Base-by-base conservation (phyloP, 179 eudicot species). In the Silene coronaria region DNA sequence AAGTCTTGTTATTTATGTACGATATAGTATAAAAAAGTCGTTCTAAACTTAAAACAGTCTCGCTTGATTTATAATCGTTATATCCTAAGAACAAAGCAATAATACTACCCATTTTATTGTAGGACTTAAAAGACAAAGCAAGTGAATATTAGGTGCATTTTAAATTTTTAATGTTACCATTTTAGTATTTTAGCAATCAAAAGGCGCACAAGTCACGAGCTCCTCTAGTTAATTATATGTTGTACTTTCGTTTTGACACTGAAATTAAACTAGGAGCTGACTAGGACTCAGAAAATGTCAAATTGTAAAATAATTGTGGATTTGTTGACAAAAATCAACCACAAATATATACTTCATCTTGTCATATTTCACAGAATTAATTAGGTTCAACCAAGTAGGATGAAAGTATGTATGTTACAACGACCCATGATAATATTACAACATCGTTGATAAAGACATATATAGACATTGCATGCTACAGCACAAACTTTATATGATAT, bases 181-280 rank as follows among this genome's bases (percentile, higher is more conserved):
- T n/a, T n/a, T n/a, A n/a, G n/a, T n/a, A 34, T 36, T 36, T 11
- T 65, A 57, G 67, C 76, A 63, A 72, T 78, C 10, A 46, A 23
- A 51, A 70, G 26, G 19, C 75, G 70, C 67, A 48, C 12, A 65
- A 75, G 67, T 79, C 82, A 79, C 82, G 75, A 71, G 79, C 72
- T 23, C 51, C n/a, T n/a, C n/a, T n/a, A n/a, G n/a, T n/a, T 75
- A 27, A 28, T 17, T 66, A 22, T 73, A 38, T 64, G 64, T 26
- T 26, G 65, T 62, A 36, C 55, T 38, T 36, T 13, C 23, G 28
- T 14, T 64, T 53, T 30, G 45, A 68, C 65, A 32, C 59, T 48
- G 76, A 53, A 70, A 69, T 12, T 14, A 53, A 53, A 3, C 17
- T 16, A 59, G 17, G 70, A 6, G 73, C 14, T 23, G 34, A 76